Base-by-base conservation (phyloP, 192 early-diverging fungal genomes). In the Gamsiella multidivaricata region DNA sequence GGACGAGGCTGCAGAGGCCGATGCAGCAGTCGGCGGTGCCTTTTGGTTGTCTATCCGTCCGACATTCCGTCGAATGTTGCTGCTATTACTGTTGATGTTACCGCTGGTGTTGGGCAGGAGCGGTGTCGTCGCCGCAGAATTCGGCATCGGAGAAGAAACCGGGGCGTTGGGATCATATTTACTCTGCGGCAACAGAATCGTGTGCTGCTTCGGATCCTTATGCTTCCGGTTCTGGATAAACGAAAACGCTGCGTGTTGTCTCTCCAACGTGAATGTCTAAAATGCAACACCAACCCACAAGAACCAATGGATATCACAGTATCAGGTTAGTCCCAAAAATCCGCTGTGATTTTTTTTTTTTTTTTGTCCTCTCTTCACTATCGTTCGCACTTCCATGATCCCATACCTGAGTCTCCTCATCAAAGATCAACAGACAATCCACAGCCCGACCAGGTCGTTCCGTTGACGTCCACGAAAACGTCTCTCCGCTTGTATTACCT, bases 391-490 rank as follows among this genome's bases (percentile, higher is more conserved):
- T n/a, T n/a, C n/a, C n/a, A n/a, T n/a, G n/a, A n/a, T n/a, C n/a
- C n/a, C n/a, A n/a, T 61, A 78, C 74, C 61, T 78, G 58, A 29
- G 74, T 78, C 29, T 69, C 61, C 26, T 78, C 74, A 28, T 78
- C 74, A 57, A 64, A 78, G 33, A 78, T 78, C 49, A 78, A 37
- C 29, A 78, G 50, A 31, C 74, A 78, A 33, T 78, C 74, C 14
- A 78, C 54, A 20, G 66, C 45, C 9, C 74, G 52, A 4, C 54
- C 45, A 22, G 28, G 45, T 25, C 74, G 45, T 36, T 57, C 74
- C 4, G 56, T 32, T 0, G 66, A 56, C 5, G 65, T 39, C 74
- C 74, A 78, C 1, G 74, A 68, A 59, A 43, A 66, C 22, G 61
- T 64, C 37, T 68, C 72, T 34, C 55, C 63, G 6, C 63, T 63